Conservation (phyloP, 2,329 filamentous ascomycete genomes). For the Pyrenochaeta sp. region DNA sequence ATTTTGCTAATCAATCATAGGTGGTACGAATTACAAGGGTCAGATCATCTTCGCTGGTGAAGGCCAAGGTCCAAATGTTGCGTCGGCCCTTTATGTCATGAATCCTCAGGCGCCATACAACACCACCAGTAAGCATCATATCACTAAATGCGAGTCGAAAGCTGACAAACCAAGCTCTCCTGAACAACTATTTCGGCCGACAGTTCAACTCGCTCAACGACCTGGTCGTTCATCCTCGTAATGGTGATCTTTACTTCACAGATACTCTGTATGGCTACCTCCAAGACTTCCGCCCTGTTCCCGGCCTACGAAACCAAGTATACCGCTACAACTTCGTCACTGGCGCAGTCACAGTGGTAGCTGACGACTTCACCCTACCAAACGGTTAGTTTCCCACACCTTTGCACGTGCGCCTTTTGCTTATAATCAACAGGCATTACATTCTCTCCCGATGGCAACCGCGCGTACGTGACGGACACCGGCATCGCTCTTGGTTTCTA, state of each 20-base stretch:
- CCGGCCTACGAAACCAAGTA: conserved; percentile 37
- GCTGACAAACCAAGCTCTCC: conserved; percentile 23
- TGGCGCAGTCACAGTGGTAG: conserved; percentile 49
- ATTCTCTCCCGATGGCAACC: conserved; percentile 51
- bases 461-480: conserved; percentile 56
- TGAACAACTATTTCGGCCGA: conserved; percentile 58
- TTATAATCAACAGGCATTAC: conserved; percentile 42
- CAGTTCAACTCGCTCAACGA: conserved; percentile 55
- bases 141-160: not conserved
- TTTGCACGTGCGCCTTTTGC: not conserved
- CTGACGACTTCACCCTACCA: conserved; percentile 50
- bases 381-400: conserved; percentile 34
- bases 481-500: conserved; percentile 30
- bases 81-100: conserved; percentile 34
- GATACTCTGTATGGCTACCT: conserved; percentile 48
- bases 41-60: conserved; percentile 36
- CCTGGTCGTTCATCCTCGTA: conserved; percentile 45
- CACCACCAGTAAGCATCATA: conserved; percentile 25
- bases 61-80: conserved; percentile 27
- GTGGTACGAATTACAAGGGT: conserved; percentile 29
- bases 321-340: conserved; percentile 54
- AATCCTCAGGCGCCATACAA: conserved; percentile 34
- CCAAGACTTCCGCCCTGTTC: conserved; percentile 33
- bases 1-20: too few relatives aligned
- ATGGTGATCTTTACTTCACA: conserved; percentile 58